A percentile compares a stretch with the other conserved stretches of the same genome.
Evolutionary conservation across 1,284 basidiomycete genomes (phyloP).

Genomic region (Coniophora puteana): DNA sequence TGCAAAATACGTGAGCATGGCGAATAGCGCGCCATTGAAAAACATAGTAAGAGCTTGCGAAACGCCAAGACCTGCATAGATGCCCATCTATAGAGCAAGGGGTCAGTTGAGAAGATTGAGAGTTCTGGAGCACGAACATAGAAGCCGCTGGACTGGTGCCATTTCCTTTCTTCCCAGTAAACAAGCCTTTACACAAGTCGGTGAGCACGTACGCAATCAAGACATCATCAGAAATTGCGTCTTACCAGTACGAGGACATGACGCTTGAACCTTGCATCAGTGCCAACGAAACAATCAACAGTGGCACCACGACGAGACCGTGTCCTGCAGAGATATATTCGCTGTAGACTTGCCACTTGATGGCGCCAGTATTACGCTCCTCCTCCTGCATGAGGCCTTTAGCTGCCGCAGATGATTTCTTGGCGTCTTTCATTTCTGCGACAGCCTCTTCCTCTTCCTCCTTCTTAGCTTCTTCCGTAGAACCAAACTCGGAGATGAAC

Average conservation of each 20-base stretch:
- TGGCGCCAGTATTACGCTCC: conserved; percentile 53
- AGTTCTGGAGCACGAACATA: conserved; percentile 45
- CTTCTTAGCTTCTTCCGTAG: conserved; percentile 38
- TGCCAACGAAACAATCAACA: conserved; percentile 46
- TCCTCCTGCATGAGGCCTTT: conserved; percentile 40
- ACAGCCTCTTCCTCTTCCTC: conserved; percentile 21
- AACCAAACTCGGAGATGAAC: conserved; percentile 67
- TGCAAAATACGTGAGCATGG: conserved; percentile 64
- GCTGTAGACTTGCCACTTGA: conserved; percentile 46
- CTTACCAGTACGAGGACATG: conserved; percentile 66
- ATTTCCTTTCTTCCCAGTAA: conserved; percentile 67
- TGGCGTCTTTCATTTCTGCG: conserved; percentile 24
- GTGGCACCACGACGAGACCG: conserved; percentile 49
- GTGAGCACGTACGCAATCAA: neutral
- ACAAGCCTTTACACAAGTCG: conserved; percentile 50
- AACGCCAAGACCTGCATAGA: conserved; percentile 57
- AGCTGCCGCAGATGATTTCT: conserved; percentile 8
- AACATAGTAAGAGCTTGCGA: conserved; percentile 50
- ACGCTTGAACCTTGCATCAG: conserved; percentile 59
- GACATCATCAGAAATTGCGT: conserved; percentile 1
- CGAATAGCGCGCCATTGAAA: conserved; percentile 51
- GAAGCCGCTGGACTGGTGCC: conserved; percentile 49
- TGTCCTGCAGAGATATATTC: conserved; percentile 59
- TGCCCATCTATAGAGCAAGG: conserved; percentile 49
- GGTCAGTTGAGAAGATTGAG: conserved; percentile 10